Percentiles rank a stretch among this genome's conserved stretches.
phyloP scores from a whole-genome alignment of 2,329 filamentous ascomycete genomes.

The Neopestalotiopsis sp. region DNA sequence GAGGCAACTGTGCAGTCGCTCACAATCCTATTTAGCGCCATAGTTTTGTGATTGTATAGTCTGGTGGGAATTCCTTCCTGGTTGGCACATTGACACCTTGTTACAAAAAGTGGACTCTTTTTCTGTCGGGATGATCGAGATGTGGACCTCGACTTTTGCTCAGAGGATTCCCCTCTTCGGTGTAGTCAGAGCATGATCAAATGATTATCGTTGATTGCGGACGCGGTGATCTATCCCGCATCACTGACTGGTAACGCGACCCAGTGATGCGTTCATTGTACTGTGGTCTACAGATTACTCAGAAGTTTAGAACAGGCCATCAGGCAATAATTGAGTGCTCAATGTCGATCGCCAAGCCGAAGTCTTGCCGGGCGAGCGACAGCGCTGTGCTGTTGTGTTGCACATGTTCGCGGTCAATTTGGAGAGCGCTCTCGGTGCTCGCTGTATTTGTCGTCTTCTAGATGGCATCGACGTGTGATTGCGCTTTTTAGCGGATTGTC shows the following conservation, averaged over 20 bases:
- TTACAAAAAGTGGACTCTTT: neutral
- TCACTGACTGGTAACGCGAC: neutral
- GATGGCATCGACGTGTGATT: neutral
- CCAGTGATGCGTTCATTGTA: neutral
- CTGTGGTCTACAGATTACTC: too few species aligned
- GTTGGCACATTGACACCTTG: neutral
- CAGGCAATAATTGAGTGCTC: neutral
- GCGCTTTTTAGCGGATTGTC: neutral
- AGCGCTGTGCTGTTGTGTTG: neutral
- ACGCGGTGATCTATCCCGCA: neutral
- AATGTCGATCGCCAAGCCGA: neutral
- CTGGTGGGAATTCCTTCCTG: neutral
- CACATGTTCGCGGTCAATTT: neutral
- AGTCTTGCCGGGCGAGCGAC: neutral
- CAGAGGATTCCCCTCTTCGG: neutral
- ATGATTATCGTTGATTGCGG: neutral
- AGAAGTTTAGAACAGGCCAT: neutral
- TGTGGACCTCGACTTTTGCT: neutral
- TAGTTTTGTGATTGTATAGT: neutral
- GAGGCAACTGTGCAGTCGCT: conserved; percentile 11
- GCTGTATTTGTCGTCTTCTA: neutral
- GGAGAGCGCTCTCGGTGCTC: too few species aligned
- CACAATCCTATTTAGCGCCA: conserved; percentile 9
- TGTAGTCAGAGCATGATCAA: neutral
- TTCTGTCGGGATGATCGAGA: neutral